These are phyloP conservation scores for Alternaria burnsii DNA, from an alignment of 2,329 filamentous ascomycete species.

Conservation along the genomic window DNA sequence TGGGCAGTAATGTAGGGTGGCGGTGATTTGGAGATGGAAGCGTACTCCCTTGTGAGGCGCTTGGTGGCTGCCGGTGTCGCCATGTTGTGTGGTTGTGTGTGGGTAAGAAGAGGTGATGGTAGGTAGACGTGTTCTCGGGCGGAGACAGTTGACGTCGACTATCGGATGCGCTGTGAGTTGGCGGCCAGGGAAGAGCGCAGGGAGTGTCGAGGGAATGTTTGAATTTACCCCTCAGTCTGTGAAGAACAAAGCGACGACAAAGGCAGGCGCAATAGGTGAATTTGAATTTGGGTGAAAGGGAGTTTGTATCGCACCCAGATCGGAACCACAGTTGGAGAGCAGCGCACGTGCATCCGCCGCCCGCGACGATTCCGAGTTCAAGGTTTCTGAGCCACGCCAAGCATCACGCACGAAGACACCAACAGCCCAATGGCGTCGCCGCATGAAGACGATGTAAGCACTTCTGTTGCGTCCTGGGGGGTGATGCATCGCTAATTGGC, in stretches of 20 bases:
- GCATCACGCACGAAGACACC: conserved; percentile 33
- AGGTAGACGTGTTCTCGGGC: conserved; percentile 6
- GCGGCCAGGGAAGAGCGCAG: conserved; percentile 11
- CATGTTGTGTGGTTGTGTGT: conserved; percentile 34
- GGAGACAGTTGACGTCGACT: conserved; percentile 7
- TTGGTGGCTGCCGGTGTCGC: conserved; percentile 53
- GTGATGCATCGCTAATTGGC: conserved; percentile 21
- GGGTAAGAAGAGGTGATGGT: conserved; percentile 1
- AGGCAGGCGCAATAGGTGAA: neutral
- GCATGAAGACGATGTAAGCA: conserved; percentile 57
- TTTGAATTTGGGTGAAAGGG: neutral
- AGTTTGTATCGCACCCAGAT: neutral
- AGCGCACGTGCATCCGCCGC: conserved; percentile 27
- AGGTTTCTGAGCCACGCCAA: conserved; percentile 38
- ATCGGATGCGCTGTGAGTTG: conserved; percentile 5
- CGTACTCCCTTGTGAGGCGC: conserved; percentile 69
- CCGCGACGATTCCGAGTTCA: conserved; percentile 18
- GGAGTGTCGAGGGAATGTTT: neutral
- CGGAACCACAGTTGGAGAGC: conserved; percentile 8
- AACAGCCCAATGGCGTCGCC: conserved; percentile 54
- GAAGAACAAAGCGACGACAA: neutral
- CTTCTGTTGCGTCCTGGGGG: no score
- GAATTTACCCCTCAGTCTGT: neutral
- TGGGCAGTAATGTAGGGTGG: conserved; percentile 90
- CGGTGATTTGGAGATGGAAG: conserved; percentile 74